Evolutionary conservation across 2,329 filamentous ascomycete species (phyloP).

Genomic region (Fusarium tricinctum): DNA sequence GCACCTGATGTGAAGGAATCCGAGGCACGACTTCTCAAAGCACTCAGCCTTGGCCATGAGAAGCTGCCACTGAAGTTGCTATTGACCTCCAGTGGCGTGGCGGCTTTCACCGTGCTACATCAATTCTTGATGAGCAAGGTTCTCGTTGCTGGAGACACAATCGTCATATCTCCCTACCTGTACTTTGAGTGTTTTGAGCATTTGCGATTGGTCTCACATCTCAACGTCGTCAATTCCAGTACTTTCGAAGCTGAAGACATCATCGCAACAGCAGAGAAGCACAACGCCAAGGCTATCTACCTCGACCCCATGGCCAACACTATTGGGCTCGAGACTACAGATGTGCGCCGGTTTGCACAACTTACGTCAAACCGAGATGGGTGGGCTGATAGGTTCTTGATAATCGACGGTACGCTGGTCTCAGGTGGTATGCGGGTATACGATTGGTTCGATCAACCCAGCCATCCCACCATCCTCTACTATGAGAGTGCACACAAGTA

Average conservation of each 20-base stretch:
- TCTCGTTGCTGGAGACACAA: slow-evolving; percentile 19
- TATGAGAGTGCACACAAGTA: slow-evolving; percentile 32
- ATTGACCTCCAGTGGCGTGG: slow-evolving; percentile 23
- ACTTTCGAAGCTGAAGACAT: slow-evolving; percentile 31
- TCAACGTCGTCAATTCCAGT: slow-evolving; percentile 16
- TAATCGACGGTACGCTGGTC: slow-evolving; percentile 24
- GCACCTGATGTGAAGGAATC: slow-evolving; percentile 19
- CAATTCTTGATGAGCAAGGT: slow-evolving; percentile 34
- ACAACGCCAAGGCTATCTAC: slow-evolving; percentile 31
- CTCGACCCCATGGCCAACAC: slow-evolving; percentile 35
- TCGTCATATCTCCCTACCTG: slow-evolving; percentile 29
- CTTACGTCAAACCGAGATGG: slow-evolving; percentile 14
- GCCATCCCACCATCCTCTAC: slow-evolving; percentile 25
- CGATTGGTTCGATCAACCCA: slow-evolving; percentile 25
- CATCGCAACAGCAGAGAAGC: slow-evolving; percentile 23
- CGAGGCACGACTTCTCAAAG: slow-evolving; percentile 17
- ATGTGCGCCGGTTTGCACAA: slow-evolving; percentile 23
- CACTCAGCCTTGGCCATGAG: slow-evolving; percentile 13
- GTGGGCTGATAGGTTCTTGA: slow-evolving; percentile 22
- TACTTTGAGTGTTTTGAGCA: slow-evolving; percentile 34
- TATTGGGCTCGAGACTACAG: slow-evolving; percentile 20
- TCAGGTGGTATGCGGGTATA: slow-evolving; percentile 25
- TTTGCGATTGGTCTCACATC: slow-evolving; percentile 21
- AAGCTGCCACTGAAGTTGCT: slow-evolving; percentile 24
- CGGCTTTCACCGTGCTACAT: slow-evolving; percentile 24